Percentiles rank a stretch among this genome's conserved stretches.
phyloP scores from a whole-genome alignment of 2,329 filamentous ascomycete genomes.

The Amauroascus verrucosus region DNA sequence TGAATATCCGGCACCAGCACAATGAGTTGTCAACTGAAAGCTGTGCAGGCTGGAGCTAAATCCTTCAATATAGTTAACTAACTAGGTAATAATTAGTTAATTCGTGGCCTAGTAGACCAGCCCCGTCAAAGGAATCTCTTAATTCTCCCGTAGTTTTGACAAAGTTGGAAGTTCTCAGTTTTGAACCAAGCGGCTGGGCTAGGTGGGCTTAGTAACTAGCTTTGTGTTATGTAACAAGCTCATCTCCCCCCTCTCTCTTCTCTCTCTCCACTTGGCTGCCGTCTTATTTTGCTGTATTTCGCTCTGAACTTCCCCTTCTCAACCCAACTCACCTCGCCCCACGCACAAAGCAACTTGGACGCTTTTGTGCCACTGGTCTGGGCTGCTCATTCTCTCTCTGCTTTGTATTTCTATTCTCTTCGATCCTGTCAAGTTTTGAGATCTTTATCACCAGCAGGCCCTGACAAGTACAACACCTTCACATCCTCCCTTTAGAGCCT shows the following conservation, averaged over 20 bases:
- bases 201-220: not conserved
- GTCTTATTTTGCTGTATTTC: not conserved
- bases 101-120: no score
- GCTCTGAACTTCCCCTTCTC: not conserved
- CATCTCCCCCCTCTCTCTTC: not conserved
- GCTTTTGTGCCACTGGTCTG: not conserved
- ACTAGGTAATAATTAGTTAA: no score
- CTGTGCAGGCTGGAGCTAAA: no score
- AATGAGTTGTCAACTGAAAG: no score
- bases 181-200: not conserved
- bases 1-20: no score
- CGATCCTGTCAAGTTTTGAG: not conserved
- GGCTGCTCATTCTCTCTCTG: not conserved
- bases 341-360: not conserved
- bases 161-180: no score
- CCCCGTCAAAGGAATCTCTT: no score
- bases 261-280: not conserved
- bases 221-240: conserved; percentile 3
- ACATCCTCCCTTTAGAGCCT: no score
- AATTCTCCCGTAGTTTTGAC: no score
- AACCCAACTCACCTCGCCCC: not conserved
- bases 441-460: no score
- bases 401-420: not conserved
- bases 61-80: no score
- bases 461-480: no score